Evolutionary conservation across 208 protist genomes (phyloP).

Genomic region (Wallacemonas rigidus): DNA sequence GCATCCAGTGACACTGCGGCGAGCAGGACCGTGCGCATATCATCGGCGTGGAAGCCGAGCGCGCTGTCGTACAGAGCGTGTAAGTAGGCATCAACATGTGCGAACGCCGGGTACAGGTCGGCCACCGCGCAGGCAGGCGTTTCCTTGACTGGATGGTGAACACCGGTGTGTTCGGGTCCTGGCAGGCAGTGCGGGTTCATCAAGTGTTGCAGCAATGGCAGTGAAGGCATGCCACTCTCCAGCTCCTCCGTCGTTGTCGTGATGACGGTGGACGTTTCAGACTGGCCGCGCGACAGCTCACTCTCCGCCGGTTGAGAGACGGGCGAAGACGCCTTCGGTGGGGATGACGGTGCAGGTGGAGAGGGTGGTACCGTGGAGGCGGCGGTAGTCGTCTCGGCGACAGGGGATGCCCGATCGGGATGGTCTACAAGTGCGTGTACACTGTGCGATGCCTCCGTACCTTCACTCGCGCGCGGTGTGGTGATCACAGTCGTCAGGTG

Average conservation of each 20-base stretch:
- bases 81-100: constrained; percentile 7
- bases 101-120: constrained; percentile 10
- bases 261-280: no score
- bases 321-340: no score
- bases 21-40: constrained; percentile 34
- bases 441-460: no score
- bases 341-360: no score
- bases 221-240: constrained; percentile 6
- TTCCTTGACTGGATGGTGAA: neutral
- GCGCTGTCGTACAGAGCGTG: constrained; percentile 13
- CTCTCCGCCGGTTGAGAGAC: no score
- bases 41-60: constrained; percentile 22
- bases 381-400: no score
- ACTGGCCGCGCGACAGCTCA: no score
- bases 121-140: neutral
- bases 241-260: neutral
- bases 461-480: neutral
- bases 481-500: neutral
- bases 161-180: neutral
- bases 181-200: constrained; percentile 5
- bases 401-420: no score
- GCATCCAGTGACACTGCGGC: constrained; percentile 20
- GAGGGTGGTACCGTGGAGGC: no score
- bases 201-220: constrained; percentile 13
- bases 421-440: no score